Conservation (phyloP, 2,329 filamentous ascomycete genomes). For the Arthroderma uncinatum region DNA sequence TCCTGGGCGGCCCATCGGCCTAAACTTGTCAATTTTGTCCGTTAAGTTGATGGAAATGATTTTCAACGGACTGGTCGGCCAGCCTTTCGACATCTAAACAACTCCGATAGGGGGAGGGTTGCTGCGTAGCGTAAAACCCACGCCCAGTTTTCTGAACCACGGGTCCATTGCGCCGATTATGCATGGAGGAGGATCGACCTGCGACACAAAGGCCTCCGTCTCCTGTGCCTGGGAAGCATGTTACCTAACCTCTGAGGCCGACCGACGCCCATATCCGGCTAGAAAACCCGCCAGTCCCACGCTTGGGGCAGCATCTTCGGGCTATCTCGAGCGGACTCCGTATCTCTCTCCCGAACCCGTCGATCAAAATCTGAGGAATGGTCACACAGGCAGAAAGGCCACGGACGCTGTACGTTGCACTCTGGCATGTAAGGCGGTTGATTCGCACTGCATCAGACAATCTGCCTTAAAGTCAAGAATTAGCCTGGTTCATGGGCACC, state of each 20-base stretch:
- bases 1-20: background rate
- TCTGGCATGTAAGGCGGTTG: background rate
- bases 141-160: background rate
- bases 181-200: conserved; percentile 3
- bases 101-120: background rate
- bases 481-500: background rate
- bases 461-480: conserved; percentile 1
- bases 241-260: background rate
- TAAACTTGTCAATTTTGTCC: background rate
- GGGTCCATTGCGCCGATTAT: background rate
- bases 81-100: background rate
- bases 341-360: background rate
- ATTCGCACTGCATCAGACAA: background rate
- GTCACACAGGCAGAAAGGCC: background rate
- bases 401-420: background rate
- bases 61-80: background rate
- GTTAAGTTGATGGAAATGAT: background rate
- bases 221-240: background rate
- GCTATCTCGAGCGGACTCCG: background rate
- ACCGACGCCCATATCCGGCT: background rate
- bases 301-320: background rate
- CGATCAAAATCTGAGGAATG: background rate
- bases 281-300: background rate
- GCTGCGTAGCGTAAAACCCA: background rate
- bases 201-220: background rate